Base-by-base conservation (phyloP, 2,329 filamentous ascomycete species). In the Pseudonectria foliicola region DNA sequence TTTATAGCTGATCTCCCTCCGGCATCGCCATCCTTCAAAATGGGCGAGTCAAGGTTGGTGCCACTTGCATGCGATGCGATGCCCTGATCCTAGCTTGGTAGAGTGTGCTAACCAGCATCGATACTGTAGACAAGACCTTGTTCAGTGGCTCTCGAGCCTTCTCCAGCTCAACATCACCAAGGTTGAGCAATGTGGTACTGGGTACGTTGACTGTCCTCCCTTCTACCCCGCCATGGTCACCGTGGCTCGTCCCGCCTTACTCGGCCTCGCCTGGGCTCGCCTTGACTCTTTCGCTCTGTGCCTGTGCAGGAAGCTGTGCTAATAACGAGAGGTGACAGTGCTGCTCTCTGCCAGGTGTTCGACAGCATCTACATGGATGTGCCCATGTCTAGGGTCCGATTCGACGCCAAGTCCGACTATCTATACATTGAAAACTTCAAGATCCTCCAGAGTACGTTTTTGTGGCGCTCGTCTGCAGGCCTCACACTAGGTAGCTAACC, bases 381-480 rank as follows among this genome's bases (percentile, higher is more conserved):
- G 24, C 88, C 90, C 49, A 96, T 98, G 92, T 73, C 80, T 47
- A 80, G 86, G 52, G 90, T 98, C 68, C 95, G 95, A 70, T 98
- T 98, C 75, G 95, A 95, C 60, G 90, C 90, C 56, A 95, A 89
- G 66, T 83, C 82, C 50, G 92, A 98, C 72, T 96, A 95, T 64
- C 85, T 87, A 49, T 98, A 98, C 63, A 79, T 96, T 42, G 86
- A 95, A 67, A 98, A 98, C 64, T 98, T 95, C 75, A 98, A 98
- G 66, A 73, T 96, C 52, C 72, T 98, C 48, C 90, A 95, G 67
- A 94, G 89, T 95, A 71, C 57, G 84, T 45, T 25, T 28, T 29
- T 27, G 27, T 33, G 31, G 5, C 29, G 14, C 8, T 12, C 25
- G 32, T 18, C 13, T 28, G 29, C 15, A 10, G 26, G 16, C 16